phyloP scores from a whole-genome alignment of 2,329 filamentous ascomycete species.

The Lizonia empirigonia region DNA sequence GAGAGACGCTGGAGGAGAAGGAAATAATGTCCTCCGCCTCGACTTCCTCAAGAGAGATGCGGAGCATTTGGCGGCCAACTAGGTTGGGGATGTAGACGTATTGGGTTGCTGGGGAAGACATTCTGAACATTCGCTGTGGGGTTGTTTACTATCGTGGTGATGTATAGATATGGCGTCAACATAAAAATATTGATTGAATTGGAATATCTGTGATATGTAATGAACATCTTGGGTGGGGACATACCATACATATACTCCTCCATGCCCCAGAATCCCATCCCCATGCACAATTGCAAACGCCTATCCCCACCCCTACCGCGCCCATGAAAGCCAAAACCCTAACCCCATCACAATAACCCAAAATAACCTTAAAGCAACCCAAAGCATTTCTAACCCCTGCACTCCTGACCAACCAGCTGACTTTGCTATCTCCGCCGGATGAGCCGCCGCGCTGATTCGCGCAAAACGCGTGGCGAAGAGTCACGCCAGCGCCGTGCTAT shows the following conservation, averaged over 20 bases:
- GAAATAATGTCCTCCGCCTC: conserved; percentile 25
- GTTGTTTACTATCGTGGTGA: conserved; percentile 10
- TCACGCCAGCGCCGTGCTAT: conserved; percentile 24
- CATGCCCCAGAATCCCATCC: conserved; percentile 2
- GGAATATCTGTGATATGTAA: conserved; percentile 9
- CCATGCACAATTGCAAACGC: conserved; percentile 20
- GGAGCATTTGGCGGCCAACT: conserved; percentile 46
- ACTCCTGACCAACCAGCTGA: conserved; percentile 17
- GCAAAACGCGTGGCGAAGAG: conserved; percentile 31
- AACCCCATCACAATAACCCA: conserved; percentile 21
- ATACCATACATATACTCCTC: conserved; percentile 16
- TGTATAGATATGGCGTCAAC: conserved; percentile 1
- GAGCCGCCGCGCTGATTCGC: conserved; percentile 28
- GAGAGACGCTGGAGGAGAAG: conserved; percentile 17
- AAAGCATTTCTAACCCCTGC: conserved; percentile 18
- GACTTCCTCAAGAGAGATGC: conserved; percentile 38
- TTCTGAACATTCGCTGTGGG: conserved; percentile 21
- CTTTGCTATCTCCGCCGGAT: conserved; percentile 15
- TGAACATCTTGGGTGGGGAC: conserved; percentile 10
- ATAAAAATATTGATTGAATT: conserved; percentile 6
- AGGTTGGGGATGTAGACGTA: conserved; percentile 50
- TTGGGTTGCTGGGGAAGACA: conserved; percentile 39
- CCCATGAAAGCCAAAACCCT: conserved; percentile 24
- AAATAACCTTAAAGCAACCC: conserved; percentile 10
- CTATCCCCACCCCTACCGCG: conserved; percentile 14